Evolutionary conservation across 2,329 filamentous ascomycete genomes (phyloP).

Genomic region (Colletotrichum sansevieriae): DNA sequence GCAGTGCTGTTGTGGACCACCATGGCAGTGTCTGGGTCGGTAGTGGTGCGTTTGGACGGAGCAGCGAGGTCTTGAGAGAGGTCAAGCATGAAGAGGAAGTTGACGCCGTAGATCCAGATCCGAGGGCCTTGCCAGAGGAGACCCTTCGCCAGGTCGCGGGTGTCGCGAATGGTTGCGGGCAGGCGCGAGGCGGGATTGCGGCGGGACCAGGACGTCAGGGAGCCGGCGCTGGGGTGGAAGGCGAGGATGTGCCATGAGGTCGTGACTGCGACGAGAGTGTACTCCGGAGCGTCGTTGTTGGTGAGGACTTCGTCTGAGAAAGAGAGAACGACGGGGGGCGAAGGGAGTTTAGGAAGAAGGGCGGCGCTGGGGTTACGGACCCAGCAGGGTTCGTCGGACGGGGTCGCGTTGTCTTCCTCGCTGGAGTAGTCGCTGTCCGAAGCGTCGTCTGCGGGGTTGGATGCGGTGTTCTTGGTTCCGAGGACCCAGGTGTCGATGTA

Average conservation of each 20-base stretch:
- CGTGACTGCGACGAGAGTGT: slow-evolving; percentile 66
- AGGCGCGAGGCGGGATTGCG: slow-evolving; percentile 83
- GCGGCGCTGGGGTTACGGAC: slow-evolving; percentile 77
- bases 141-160: slow-evolving; percentile 86
- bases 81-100: slow-evolving; percentile 94
- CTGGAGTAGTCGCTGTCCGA: slow-evolving; percentile 46
- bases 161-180: slow-evolving; percentile 78
- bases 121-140: slow-evolving; percentile 84
- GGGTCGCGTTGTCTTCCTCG: slow-evolving; percentile 54
- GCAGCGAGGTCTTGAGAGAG: slow-evolving; percentile 75
- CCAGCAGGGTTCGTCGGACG: slow-evolving; percentile 74
- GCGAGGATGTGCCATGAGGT: slow-evolving; percentile 77
- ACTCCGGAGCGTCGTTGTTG: slow-evolving; percentile 52
- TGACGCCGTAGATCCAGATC: slow-evolving; percentile 88
- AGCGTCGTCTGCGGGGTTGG: slow-evolving; percentile 46
- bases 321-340: slow-evolving; percentile 75
- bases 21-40: slow-evolving; percentile 40
- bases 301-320: slow-evolving; percentile 68
- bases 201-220: slow-evolving; percentile 86
- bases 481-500: slow-evolving; percentile 90
- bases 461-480: slow-evolving; percentile 55
- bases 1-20: slow-evolving; percentile 24
- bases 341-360: slow-evolving; percentile 76
- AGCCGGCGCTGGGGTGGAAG: slow-evolving; percentile 82
- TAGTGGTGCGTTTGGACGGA: slow-evolving; percentile 47